Base-by-base conservation (phyloP, 306 rosid species). In the Dalbergia oliveri region DNA sequence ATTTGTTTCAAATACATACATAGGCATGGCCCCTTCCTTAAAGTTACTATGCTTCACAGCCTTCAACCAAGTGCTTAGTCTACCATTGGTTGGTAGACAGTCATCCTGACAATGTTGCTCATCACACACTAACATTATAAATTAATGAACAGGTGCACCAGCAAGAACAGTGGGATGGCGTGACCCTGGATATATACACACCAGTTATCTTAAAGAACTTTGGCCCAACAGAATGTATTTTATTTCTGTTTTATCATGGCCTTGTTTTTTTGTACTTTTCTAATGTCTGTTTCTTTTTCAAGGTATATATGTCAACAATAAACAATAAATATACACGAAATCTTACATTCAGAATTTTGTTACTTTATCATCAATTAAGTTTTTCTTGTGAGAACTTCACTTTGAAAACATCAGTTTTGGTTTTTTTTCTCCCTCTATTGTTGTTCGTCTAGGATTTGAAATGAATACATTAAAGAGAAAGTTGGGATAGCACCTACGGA, bases 111-210 rank as follows among this genome's bases (percentile, higher is more conserved):
- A 50, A 31, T 54, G 45, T 50, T 77, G 56, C 57, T 77, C n/a
- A 44, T 23, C 6, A 18, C 45, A 5, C 54, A 34, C 23, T 35
- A 37, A n/a, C 44, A 66, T 45, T 72, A 47, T 78, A 70, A 50
- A 26, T 57, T 19, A 44, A 41, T 74, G 43, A 43, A 69, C 85
- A 92, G 98, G 97, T 82, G 94, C 97, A 85, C 97, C 97, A 13
- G 97, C 97, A 68, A 94, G 88, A 76, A 89, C 97, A 23, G 95
- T 89, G 53, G 98, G 97, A 81, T 91, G 98, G 98, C 89, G 97
- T 71, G 97, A 91, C 84, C 98, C 97, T 66, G 94, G 97, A 86
- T 92, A 70, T 80, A 88, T 91, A 79, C 97, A 94, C 89, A 94
- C 94, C 63, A 83, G 90, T 84, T 90, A 88, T 80, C 83, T 92